phyloP scores from a whole-genome alignment of 2,329 filamentous ascomycete genomes.

The Bipolaris oryzae region DNA sequence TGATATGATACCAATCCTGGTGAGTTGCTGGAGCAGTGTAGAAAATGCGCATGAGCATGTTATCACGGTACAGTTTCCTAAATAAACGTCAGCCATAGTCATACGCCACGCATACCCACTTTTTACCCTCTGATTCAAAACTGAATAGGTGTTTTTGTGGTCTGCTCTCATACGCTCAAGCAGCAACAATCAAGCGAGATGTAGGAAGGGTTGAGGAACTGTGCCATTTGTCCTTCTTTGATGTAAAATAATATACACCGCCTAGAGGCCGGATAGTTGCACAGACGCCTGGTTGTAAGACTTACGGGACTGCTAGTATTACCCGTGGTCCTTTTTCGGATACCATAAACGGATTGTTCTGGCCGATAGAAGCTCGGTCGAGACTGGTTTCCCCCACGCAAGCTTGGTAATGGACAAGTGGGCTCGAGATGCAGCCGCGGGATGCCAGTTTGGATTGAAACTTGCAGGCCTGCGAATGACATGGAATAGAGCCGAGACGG shows the following conservation, averaged over 20 bases:
- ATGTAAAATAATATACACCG: background rate
- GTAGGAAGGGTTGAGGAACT: background rate
- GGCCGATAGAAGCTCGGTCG: background rate
- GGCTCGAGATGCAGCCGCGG: conserved; percentile 5
- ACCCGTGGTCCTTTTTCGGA: background rate
- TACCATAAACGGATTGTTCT: background rate
- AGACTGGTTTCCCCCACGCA: background rate
- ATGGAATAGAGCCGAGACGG: background rate
- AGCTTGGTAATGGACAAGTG: background rate
- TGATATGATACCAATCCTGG: background rate
- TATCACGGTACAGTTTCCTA: background rate
- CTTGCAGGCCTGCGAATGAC: background rate
- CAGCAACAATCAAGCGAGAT: background rate
- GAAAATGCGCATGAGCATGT: background rate
- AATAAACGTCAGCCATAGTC: background rate
- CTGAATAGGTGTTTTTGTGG: background rate
- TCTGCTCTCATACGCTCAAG: background rate
- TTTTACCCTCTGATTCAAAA: background rate
- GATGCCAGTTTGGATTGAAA: background rate
- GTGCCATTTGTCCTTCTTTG: background rate
- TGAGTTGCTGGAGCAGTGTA: background rate
- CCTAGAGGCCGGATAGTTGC: background rate
- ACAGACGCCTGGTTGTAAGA: background rate
- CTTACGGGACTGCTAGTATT: background rate
- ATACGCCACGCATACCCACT: background rate